phyloP scores from a whole-genome alignment of 352 stramenopile species.

The Phytophthora uliginosa region DNA sequence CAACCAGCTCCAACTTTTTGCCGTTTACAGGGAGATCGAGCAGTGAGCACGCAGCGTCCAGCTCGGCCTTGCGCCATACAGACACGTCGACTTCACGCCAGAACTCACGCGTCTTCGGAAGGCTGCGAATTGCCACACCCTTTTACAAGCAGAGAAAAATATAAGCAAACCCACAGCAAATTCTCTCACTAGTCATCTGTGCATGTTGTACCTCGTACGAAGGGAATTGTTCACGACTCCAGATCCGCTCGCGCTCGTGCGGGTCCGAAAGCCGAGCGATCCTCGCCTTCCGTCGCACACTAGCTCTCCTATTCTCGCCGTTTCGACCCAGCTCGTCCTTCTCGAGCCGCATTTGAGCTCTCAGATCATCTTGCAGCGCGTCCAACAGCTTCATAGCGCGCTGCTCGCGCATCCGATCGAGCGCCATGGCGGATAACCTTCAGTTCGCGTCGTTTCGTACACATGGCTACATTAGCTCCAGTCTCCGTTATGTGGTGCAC shows the following conservation, averaged over 20 bases:
- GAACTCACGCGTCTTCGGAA: constrained; percentile 74
- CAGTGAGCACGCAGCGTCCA: constrained; percentile 67
- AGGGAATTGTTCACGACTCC: constrained; percentile 48
- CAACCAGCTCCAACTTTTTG: constrained; percentile 74
- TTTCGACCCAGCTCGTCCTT: constrained; percentile 47
- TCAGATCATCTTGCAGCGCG: constrained; percentile 68
- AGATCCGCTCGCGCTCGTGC: constrained; percentile 59
- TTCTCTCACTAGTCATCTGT: not conserved
- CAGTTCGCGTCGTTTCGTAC: constrained; percentile 29
- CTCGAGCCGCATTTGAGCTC: constrained; percentile 66
- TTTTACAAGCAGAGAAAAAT: constrained; percentile 13
- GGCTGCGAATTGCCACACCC: constrained; percentile 53
- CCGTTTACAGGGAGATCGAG: constrained; percentile 58
- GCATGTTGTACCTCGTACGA: constrained; percentile 50
- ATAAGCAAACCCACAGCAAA: not conserved
- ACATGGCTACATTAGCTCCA: constrained; percentile 19
- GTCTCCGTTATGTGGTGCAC: constrained; percentile 17
- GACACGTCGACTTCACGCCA: constrained; percentile 67
- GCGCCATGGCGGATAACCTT: constrained; percentile 10
- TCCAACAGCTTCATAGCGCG: constrained; percentile 67
- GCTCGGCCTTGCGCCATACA: constrained; percentile 57
- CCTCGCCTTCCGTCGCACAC: constrained; percentile 52
- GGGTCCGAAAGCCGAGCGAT: constrained; percentile 60
- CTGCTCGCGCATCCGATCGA: constrained; percentile 78
- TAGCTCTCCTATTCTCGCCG: constrained; percentile 36